A percentile compares a stretch with the other conserved stretches of the same genome.
Evolutionary conservation across 164 flowering plant genomes (phyloP).

Genomic region (Berberis thunbergii): DNA sequence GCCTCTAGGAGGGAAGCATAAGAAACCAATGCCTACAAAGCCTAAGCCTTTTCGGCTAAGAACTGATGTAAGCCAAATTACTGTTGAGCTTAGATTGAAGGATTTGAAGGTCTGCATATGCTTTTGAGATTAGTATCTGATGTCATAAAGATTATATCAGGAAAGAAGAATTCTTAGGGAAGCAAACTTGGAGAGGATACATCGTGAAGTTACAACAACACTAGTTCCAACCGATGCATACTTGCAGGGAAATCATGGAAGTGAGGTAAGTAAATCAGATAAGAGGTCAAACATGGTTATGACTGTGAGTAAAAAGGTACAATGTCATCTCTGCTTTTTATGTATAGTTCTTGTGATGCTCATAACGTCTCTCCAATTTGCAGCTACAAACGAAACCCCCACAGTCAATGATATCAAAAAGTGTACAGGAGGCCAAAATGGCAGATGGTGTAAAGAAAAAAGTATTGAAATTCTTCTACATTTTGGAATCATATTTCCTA

Average conservation of each 20-base stretch:
- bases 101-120: background rate
- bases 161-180: slow-evolving; percentile 83
- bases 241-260: slow-evolving; percentile 18
- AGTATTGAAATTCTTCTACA: slow-evolving; percentile 5
- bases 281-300: slow-evolving; percentile 10
- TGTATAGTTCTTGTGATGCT: slow-evolving; percentile 1
- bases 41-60: slow-evolving; percentile 87
- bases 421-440: slow-evolving; percentile 13
- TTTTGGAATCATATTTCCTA: background rate
- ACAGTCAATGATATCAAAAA: slow-evolving; percentile 10
- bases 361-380: slow-evolving; percentile 5
- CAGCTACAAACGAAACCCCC: slow-evolving; percentile 15
- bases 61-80: slow-evolving; percentile 56
- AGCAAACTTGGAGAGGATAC: slow-evolving; percentile 59
- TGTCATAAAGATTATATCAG: slow-evolving; percentile 22
- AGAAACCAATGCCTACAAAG: slow-evolving; percentile 62
- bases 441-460: slow-evolving; percentile 9
- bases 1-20: slow-evolving; percentile 33
- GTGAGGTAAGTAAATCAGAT: slow-evolving; percentile 13
- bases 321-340: background rate
- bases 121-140: slow-evolving; percentile 1
- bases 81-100: background rate
- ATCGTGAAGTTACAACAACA: slow-evolving; percentile 13
- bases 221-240: slow-evolving; percentile 12
- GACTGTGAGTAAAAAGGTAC: slow-evolving; percentile 14